Percentiles rank a stretch among this genome's conserved stretches.
Evolutionary conservation across 2,329 filamentous ascomycete genomes (phyloP).

Genomic region (Ploettnerulaceae sp.): DNA sequence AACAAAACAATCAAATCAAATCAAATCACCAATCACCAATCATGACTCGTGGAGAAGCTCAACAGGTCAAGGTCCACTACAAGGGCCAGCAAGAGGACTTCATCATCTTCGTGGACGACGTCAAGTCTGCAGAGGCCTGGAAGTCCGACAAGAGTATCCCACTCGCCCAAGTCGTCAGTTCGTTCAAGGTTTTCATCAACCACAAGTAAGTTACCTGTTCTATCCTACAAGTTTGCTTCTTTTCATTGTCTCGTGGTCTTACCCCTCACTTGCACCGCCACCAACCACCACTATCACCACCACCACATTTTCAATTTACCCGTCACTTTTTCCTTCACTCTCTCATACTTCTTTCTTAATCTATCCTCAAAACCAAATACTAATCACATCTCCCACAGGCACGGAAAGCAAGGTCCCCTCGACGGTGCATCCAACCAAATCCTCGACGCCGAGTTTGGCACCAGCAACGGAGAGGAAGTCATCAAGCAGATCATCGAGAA

Average conservation of each 20-base stretch:
- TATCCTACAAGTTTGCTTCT: background rate
- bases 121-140: conserved; percentile 72
- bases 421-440: conserved; percentile 70
- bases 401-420: conserved; percentile 76
- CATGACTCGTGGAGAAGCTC: conserved; percentile 54
- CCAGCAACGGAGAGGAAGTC: conserved; percentile 70
- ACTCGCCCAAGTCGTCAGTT: conserved; percentile 76
- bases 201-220: conserved; percentile 64
- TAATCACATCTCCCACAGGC: conserved; percentile 47
- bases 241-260: conserved; percentile 1
- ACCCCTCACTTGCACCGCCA: conserved; percentile 5
- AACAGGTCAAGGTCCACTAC: conserved; percentile 62
- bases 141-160: conserved; percentile 72
- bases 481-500: conserved; percentile 77
- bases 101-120: conserved; percentile 58
- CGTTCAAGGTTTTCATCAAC: conserved; percentile 86
- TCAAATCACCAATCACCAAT: conserved; percentile 16
- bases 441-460: conserved; percentile 85
- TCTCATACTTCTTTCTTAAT: background rate
- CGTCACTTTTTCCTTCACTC: conserved; percentile 3
- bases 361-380: background rate
- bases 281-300: background rate
- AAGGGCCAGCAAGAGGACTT: conserved; percentile 65
- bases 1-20: conserved; percentile 8
- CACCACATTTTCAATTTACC: conserved; percentile 1